Conservation (phyloP, 148 eudicot genomes). For the Arctostaphylos glauca region DNA sequence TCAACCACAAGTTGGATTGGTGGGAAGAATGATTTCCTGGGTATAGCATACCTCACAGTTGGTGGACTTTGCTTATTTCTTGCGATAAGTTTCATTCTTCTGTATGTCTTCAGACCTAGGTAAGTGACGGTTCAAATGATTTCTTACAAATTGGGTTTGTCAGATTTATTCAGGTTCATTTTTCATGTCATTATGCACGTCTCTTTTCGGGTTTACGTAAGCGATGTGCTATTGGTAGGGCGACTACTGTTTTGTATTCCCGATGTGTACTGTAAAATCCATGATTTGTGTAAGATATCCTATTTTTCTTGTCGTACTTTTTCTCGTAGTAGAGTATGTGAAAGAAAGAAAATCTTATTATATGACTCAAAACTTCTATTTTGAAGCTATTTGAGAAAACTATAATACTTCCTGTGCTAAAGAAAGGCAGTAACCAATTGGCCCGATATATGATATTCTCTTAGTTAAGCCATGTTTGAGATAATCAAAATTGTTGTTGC, state of each 20-base stretch:
- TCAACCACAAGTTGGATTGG: slow-evolving; percentile 56
- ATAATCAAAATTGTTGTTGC: background rate
- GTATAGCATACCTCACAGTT: slow-evolving; percentile 43
- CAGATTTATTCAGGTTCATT: background rate
- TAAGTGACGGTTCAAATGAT: slow-evolving; percentile 13
- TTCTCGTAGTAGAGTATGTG: background rate
- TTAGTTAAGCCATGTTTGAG: background rate
- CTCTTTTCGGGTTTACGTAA: background rate
- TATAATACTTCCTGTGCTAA: background rate
- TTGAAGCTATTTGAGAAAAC: background rate
- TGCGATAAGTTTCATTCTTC: slow-evolving; percentile 52
- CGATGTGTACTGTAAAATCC: background rate
- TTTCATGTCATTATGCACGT: background rate
- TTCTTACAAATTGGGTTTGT: background rate
- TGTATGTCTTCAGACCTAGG: slow-evolving; percentile 75
- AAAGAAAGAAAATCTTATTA: background rate
- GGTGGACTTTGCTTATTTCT: slow-evolving; percentile 60
- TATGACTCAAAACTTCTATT: background rate
- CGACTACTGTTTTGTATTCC: background rate
- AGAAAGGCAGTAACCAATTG: background rate
- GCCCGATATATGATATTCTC: background rate
- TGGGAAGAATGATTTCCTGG: slow-evolving; percentile 51
- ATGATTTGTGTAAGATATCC: background rate
- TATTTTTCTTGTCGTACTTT: background rate
- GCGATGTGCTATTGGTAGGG: background rate